Evolutionary conservation across 257 asterid species (phyloP), one percentile per base, ranked within the genome.

Genomic region (Ajuga chamaepitys): DNA sequence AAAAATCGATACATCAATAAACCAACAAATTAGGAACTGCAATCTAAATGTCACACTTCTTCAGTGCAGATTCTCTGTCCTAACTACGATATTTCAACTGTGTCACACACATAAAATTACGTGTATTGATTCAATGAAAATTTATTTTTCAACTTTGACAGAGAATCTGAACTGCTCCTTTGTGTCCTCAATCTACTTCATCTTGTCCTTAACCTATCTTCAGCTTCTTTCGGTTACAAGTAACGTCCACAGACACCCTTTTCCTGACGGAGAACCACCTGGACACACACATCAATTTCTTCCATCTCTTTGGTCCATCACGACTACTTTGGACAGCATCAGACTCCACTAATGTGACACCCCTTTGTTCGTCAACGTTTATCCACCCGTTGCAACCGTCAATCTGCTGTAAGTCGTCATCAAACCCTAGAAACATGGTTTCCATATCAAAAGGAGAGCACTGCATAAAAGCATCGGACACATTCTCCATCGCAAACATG

Each of bases 301-400:
- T 68, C 79, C 71, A 68, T 37, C 67, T 68, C 11, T 7, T 66
- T 32, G 44, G 70, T 63, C 63, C 25, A 16, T 40, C 28, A 21
- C n/a, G n/a, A n/a, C 63, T 48, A 3, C 12, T 72, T 1, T 28
- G 25, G n/a, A n/a, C 40, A 50, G 7, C 61, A 41, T 17, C 7
- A 37, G 53, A 7, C 20, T 25, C 71, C 24, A 2, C 61, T 7
- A 8, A 50, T 25, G 53, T 12, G 54, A 4, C 62, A n/a, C 2
- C 40, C n/a, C 5, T 7, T 17, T 14, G 52, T 48, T 26, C 61
- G 6, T 11, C 50, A 20, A 2, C 70, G 45, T 21, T 63, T 28
- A 21, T 22, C 54, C 11, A 13, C 32, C 12, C 30, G 8, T 22
- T 4, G 16, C 16, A 4, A 1, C n/a, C 28, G 5, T 28, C 41